Percentiles rank a stretch among this genome's conserved stretches.
These are phyloP conservation scores for Ulota crispa DNA, from an alignment of 225 moss, liverwort and hornwort genomes.

Conservation along the genomic window DNA sequence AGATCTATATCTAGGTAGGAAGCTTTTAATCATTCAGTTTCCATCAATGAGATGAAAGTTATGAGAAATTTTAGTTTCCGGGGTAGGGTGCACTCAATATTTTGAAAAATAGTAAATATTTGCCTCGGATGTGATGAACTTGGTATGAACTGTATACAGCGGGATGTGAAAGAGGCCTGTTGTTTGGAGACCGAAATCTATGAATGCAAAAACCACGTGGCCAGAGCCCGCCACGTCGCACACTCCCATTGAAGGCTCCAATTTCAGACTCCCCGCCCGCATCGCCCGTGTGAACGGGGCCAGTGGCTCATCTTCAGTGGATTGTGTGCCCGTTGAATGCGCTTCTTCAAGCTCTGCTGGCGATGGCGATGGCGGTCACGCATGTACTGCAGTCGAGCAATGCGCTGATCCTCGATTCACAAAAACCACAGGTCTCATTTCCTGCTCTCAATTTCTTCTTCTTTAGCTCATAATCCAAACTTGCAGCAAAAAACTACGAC, in stretches of 20 bases:
- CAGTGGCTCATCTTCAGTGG: neutral
- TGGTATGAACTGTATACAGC: neutral
- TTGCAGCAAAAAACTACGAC: neutral
- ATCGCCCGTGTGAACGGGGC: slow-evolving; percentile 7
- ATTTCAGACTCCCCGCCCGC: neutral
- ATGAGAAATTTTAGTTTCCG: no score
- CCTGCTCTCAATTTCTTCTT: neutral
- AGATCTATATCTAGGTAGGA: no score
- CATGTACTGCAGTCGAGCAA: neutral
- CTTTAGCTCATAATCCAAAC: neutral
- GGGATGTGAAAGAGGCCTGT: neutral
- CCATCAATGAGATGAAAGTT: no score
- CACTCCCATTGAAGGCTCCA: neutral
- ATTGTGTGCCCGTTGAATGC: neutral
- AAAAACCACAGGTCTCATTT: neutral
- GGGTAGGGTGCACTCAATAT: no score
- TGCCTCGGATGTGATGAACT: no score
- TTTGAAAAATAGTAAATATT: no score
- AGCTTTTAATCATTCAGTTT: no score
- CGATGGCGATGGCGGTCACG: neutral
- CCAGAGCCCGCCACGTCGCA: neutral
- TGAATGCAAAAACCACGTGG: slow-evolving; percentile 17
- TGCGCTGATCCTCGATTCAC: neutral
- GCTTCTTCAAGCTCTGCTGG: neutral
- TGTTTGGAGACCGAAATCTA: neutral